Conservation (phyloP, 306 rosid species). For the Citrullus colocynthis region DNA sequence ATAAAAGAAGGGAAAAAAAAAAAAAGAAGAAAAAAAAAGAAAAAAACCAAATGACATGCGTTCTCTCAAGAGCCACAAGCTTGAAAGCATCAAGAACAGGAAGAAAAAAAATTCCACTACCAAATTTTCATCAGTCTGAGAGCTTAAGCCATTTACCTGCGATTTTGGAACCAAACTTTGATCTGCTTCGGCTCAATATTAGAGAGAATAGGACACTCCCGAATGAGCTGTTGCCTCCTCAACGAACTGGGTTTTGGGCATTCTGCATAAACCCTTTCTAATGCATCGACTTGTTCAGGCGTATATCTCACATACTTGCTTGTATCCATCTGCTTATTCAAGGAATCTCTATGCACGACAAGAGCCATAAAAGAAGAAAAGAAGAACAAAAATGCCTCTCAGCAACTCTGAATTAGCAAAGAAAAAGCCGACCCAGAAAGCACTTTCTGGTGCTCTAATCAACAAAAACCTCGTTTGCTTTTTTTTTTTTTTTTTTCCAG, state of each 20-base stretch:
- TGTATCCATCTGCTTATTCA: conserved; percentile 53
- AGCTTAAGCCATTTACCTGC: conserved; percentile 38
- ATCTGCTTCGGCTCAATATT: conserved; percentile 95
- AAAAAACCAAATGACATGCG: background rate
- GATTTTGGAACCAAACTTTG: conserved; percentile 97
- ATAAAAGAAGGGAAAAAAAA: background rate
- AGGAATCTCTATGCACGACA: conserved; percentile 48
- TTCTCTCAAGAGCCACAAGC: background rate
- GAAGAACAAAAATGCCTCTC: background rate
- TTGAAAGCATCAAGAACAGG: background rate
- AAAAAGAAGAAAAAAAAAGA: too few relatives aligned
- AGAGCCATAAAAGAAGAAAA: conserved; percentile 39
- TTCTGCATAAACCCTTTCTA: conserved; percentile 84
- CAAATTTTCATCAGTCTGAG: background rate
- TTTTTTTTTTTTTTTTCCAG: background rate
- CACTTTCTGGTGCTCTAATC: background rate
- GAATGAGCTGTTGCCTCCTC: conserved; percentile 83
- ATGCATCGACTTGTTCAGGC: conserved; percentile 90
- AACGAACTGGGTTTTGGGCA: conserved; percentile 91
- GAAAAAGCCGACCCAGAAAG: background rate
- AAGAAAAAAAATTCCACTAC: too few relatives aligned
- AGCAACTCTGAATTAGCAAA: background rate
- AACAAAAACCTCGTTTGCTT: background rate
- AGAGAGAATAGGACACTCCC: conserved; percentile 84
- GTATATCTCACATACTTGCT: conserved; percentile 91